Conservation (phyloP, 2,329 filamentous ascomycete genomes). For the Clathrospora elynae region DNA sequence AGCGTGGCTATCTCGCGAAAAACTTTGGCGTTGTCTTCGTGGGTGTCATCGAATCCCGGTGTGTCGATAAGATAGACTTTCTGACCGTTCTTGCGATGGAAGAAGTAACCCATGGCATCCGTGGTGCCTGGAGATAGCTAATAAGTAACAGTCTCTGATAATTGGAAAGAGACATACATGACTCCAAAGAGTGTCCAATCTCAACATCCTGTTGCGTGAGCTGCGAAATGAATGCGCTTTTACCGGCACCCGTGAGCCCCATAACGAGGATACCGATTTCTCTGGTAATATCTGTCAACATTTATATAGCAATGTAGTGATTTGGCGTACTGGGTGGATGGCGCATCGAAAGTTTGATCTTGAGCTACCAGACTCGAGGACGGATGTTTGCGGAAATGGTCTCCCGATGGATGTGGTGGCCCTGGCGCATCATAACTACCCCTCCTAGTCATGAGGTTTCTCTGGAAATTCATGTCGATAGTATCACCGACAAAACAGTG, state of each 20-base stretch:
- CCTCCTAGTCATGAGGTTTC: neutral
- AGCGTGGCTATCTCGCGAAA: slow-evolving; percentile 50
- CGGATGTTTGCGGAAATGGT: neutral
- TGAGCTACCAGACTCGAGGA: neutral
- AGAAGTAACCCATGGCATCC: slow-evolving; percentile 5
- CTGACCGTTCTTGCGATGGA: neutral
- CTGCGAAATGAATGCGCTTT: slow-evolving; percentile 46
- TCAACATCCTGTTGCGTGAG: slow-evolving; percentile 18
- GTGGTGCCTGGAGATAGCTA: slow-evolving; percentile 15
- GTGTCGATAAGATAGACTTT: slow-evolving; percentile 50
- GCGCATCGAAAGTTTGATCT: neutral
- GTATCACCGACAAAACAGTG: no score
- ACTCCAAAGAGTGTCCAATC: slow-evolving; percentile 37
- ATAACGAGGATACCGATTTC: slow-evolving; percentile 45
- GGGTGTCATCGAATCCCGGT: slow-evolving; percentile 56
- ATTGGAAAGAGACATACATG: slow-evolving; percentile 17
- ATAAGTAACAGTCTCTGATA: neutral
- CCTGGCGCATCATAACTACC: neutral
- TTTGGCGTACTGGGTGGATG: neutral
- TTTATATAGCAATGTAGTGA: neutral
- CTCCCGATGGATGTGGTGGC: neutral
- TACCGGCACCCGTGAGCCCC: slow-evolving; percentile 52
- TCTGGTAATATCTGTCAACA: neutral
- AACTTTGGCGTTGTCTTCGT: slow-evolving; percentile 50
- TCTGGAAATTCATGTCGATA: neutral